These are phyloP conservation scores for Lecanosticta acicola DNA, from an alignment of 2,329 filamentous ascomycete species.

Conservation along the genomic window DNA sequence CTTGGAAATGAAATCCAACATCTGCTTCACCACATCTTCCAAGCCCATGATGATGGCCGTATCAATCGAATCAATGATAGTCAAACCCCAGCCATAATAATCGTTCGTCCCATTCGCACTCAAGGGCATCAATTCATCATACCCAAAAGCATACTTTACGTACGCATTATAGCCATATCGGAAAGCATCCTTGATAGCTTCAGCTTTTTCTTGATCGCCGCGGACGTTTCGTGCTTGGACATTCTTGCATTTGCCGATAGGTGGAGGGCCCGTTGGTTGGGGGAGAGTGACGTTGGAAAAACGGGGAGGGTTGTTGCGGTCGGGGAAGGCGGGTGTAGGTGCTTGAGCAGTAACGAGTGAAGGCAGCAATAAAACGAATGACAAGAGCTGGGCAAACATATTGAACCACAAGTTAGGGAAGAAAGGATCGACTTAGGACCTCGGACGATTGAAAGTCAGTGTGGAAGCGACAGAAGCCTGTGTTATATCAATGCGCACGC, in stretches of 20 bases:
- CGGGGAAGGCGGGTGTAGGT: neutral
- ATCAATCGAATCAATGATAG: slow-evolving; percentile 22
- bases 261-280: neutral
- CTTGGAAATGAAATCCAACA: slow-evolving; percentile 19
- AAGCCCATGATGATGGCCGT: slow-evolving; percentile 25
- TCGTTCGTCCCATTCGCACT: slow-evolving; percentile 12
- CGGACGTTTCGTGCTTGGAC: slow-evolving; percentile 6
- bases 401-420: too few species aligned
- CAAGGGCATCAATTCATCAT: slow-evolving; percentile 15
- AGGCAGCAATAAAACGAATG: neutral
- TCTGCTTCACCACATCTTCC: slow-evolving; percentile 18
- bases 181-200: slow-evolving; percentile 16
- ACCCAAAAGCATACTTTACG: slow-evolving; percentile 33
- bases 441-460: too few species aligned
- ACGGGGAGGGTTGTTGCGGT: neutral
- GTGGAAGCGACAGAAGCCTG: too few species aligned
- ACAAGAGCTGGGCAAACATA: neutral
- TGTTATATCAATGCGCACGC: too few species aligned
- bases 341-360: neutral
- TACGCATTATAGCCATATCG: slow-evolving; percentile 16
- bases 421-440: too few species aligned
- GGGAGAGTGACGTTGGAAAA: neutral
- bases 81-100: slow-evolving; percentile 25
- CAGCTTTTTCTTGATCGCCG: slow-evolving; percentile 9
- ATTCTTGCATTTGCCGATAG: slow-evolving; percentile 11